These are phyloP conservation scores for Fusarium sp. DNA, from an alignment of 2,329 filamentous ascomycete species.

Conservation along the genomic window DNA sequence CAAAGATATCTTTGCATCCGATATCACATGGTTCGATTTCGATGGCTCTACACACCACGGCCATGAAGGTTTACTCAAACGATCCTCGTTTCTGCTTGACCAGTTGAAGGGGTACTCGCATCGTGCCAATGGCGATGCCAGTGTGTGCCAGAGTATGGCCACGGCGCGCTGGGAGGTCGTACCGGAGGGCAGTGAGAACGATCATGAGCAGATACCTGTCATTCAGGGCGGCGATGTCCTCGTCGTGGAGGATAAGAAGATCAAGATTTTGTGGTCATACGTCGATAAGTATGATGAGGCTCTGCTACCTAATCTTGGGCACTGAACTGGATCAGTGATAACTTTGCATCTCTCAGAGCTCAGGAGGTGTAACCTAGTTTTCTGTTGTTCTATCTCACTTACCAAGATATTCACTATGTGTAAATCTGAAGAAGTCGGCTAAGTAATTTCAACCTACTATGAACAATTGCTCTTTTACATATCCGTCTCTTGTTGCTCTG, in stretches of 20 bases:
- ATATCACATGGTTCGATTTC: neutral
- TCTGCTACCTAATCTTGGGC: neutral
- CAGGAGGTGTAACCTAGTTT: too few species aligned
- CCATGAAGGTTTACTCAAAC: neutral
- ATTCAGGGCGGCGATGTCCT: neutral
- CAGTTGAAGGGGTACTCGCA: neutral
- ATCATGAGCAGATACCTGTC: neutral
- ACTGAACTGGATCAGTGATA: neutral
- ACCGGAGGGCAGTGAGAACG: neutral
- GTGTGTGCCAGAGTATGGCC: neutral
- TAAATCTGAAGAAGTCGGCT: too few species aligned
- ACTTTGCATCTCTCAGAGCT: too few species aligned
- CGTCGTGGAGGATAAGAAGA: neutral
- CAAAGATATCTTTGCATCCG: neutral
- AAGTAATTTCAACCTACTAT: too few species aligned
- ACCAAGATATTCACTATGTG: too few species aligned
- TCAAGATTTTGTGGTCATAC: slow-evolving; percentile 5
- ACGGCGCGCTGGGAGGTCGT: slow-evolving; percentile 1
- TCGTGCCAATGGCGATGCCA: neutral
- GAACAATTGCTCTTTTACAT: too few species aligned
- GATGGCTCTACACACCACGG: slow-evolving; percentile 1
- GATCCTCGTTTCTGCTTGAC: neutral
- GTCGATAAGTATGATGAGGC: neutral
- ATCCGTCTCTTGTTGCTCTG: too few species aligned
- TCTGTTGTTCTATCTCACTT: too few species aligned